A percentile compares a stretch with the other conserved stretches of the same genome.
These are phyloP conservation scores for Lactarius pseudohatsudake DNA, from an alignment of 768 basidiomycete species.

Conservation along the genomic window DNA sequence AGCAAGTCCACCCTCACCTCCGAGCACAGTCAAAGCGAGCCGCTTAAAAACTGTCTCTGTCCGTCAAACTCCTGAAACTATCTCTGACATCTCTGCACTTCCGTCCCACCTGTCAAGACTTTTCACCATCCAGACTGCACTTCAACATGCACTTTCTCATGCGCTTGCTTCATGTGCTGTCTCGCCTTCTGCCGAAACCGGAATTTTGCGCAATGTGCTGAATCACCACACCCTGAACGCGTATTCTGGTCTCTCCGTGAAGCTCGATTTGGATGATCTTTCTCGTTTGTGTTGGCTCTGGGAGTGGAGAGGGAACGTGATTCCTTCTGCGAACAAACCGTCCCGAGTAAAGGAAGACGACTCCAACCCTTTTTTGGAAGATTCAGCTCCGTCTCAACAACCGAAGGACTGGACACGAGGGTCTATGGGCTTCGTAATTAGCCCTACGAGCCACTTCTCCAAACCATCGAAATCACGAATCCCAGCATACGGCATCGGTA, in stretches of 20 bases:
- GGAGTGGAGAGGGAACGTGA: conserved; percentile 72
- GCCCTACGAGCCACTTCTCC: conserved; percentile 69
- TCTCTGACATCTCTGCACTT: conserved; percentile 37
- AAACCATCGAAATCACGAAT: conserved; percentile 64
- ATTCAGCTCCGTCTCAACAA: conserved; percentile 32
- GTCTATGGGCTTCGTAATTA: conserved; percentile 76
- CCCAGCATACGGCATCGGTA: conserved; percentile 81
- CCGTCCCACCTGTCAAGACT: conserved; percentile 64
- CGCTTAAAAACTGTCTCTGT: conserved; percentile 16
- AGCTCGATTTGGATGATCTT: conserved; percentile 68
- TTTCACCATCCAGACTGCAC: conserved; percentile 58
- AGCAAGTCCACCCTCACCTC: conserved; percentile 58
- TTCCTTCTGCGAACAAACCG: conserved; percentile 34
- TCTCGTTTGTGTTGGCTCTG: conserved; percentile 82
- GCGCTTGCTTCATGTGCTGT: conserved; percentile 81
- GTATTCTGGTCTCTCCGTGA: conserved; percentile 63
- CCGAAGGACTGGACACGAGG: conserved; percentile 75
- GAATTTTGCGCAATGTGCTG: conserved; percentile 72
- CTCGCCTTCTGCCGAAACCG: conserved; percentile 73
- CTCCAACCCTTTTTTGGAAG: conserved; percentile 33
- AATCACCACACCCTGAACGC: conserved; percentile 71
- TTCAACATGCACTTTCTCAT: conserved; percentile 83
- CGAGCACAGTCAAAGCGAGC: conserved; percentile 45
- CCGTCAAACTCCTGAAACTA: conserved; percentile 30
- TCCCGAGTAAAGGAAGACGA: conserved; percentile 29